Base-by-base conservation (phyloP, 495 filamentous ascomycete genomes). In the Hypoxylon cercidicola region DNA sequence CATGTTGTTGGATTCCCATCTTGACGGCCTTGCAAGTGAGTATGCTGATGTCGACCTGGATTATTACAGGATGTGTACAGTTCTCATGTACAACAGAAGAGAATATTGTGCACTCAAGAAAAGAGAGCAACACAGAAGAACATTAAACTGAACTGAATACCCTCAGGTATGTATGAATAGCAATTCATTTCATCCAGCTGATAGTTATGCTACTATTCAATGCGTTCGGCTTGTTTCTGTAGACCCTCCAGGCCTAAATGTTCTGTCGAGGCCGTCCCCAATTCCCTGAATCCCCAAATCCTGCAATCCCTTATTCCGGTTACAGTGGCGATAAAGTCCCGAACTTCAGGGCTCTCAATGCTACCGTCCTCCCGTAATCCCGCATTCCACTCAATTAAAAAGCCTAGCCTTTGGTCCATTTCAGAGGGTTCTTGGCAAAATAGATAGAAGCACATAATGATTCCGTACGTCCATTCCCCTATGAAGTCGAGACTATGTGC, bases 1-100 rank as follows among this genome's bases (percentile, higher is more conserved):
- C 90, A 53, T 68, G 55, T 8, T 41, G n/a, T 34, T 60, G 53
- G 12, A 50, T 37, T 20, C 30, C 51, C 65, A 68, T 68, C 19
- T 41, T 56, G 23, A 56, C 15, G 18, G 12, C 30, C 40, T 21
- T 2, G 5, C 12, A 10, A n/a, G 54, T 54, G 9, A 55, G 9
- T 15, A 37, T 55, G 19, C 23, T 34, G 2, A 25, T 30, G 23
- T n/a, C 51, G 13, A 32, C 57, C 18, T 35, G 16, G 4, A 11
- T 19, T 62, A 18, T 21, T 4, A 20, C 11, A 20, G 25, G 28
- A 40, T 39, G 32, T 13, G 15, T 6, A 18, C 18, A n/a, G n/a
- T 43, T 58, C 55, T 40, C 23, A 37, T 54, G n/a, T 2, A 21
- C 10, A 23, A 47, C 40, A 43, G 40, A 9, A 43, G 13, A 32